Evolutionary conservation across 192 early-diverging fungal species (phyloP).

Genomic region (Thamnidium elegans): DNA sequence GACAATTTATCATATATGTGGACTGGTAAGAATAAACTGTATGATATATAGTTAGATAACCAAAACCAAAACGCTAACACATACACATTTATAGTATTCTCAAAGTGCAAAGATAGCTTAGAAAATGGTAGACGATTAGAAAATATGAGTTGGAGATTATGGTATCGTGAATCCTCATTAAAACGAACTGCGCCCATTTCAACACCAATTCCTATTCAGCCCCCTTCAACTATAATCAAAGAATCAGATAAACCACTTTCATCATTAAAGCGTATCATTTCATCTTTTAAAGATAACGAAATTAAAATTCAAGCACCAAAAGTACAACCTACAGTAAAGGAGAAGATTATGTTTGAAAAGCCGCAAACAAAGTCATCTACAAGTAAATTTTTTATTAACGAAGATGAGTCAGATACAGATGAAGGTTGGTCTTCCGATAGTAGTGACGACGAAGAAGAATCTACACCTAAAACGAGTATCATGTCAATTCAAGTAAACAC

Average conservation of each 20-base stretch:
- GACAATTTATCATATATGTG: constrained; percentile 25
- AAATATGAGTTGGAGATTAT: constrained; percentile 34
- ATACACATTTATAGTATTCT: constrained; percentile 20
- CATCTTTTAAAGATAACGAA: background rate
- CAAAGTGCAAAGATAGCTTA: constrained; percentile 33
- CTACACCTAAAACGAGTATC: background rate
- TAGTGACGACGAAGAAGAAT: background rate
- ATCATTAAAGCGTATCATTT: background rate
- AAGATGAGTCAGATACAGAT: too few species aligned
- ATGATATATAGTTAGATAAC: background rate
- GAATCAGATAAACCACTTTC: background rate
- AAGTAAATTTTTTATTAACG: too few species aligned
- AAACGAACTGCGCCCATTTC: background rate
- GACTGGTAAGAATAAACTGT: constrained; percentile 15
- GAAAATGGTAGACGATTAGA: constrained; percentile 33
- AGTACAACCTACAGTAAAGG: background rate
- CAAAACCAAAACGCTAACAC: background rate
- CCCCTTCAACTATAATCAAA: too few species aligned
- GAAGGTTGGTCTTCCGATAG: too few species aligned
- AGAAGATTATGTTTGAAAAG: background rate
- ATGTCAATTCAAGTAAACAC: too few species aligned
- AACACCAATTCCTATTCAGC: background rate
- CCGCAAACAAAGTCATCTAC: background rate
- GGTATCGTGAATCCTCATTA: constrained; percentile 33
- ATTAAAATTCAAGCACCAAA: background rate